Evolutionary conservation across 331 rosid species (phyloP).

Genomic region (Acacia concinna): DNA sequence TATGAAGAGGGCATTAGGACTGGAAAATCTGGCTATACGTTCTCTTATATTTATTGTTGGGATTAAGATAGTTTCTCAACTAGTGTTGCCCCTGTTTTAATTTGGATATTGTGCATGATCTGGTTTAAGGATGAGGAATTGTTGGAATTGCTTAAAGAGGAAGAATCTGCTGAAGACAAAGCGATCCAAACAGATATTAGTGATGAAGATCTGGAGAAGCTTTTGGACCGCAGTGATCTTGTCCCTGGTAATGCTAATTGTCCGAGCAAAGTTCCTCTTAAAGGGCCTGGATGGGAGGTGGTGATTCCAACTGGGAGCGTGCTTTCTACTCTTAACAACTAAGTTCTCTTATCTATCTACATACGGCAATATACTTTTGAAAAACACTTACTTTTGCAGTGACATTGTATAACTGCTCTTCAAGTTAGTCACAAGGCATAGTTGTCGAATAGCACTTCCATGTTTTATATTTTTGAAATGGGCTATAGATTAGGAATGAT

Average conservation of each 20-base stretch:
- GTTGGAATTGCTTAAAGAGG: constrained; percentile 66
- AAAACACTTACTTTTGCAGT: neutral
- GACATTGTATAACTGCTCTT: constrained; percentile 10
- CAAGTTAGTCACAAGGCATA: neutral
- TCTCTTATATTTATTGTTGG: neutral
- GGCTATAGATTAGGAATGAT: constrained; percentile 1
- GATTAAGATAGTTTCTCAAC: neutral
- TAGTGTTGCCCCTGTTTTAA: constrained; percentile 10
- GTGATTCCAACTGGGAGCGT: constrained; percentile 79
- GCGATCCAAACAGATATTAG: constrained; percentile 68
- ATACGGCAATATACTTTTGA: neutral
- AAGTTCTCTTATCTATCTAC: neutral
- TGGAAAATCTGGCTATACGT: neutral
- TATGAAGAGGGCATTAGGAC: neutral
- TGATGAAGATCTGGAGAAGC: constrained; percentile 69
- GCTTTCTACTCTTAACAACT: constrained; percentile 86
- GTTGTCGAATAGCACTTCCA: constrained; percentile 26
- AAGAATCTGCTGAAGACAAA: constrained; percentile 82
- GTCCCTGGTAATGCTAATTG: neutral
- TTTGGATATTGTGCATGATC: constrained; percentile 9
- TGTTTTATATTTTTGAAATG: constrained; percentile 29
- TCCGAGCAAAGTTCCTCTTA: constrained; percentile 42
- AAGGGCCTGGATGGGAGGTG: constrained; percentile 99
- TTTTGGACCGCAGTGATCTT: constrained; percentile 88
- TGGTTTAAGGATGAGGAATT: constrained; percentile 66